Evolutionary conservation across 2,329 filamentous ascomycete species (phyloP), one percentile per base, ranked within the genome.

Genomic region (Fusarium sp.): DNA sequence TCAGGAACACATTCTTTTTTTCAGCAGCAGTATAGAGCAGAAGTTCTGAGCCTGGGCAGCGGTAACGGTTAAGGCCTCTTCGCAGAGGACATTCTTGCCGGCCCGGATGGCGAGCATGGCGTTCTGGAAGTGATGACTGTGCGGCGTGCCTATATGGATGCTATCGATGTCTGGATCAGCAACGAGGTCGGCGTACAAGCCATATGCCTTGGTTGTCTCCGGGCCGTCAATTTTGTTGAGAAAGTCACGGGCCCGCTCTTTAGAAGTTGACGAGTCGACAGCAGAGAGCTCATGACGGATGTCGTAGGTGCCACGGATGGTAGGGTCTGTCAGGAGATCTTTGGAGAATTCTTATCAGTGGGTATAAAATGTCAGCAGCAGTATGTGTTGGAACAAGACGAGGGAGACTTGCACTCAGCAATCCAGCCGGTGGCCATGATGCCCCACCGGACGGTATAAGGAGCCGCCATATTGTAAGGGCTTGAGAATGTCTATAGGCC

Each of bases 51-150:
- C 85, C 82, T 97, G 94, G 10, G 89, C 85, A 3, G 92, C 94
- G 69, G 92, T 97, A 68, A 95, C 92, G 1, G 94, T 97, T 74
- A 97, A 91, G 0, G 94, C 89, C 85, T 97, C 97, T 81, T 97
- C 94, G 80, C 94, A 97, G 36, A 97, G 88, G 34, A 97, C 94
- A 75, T 95, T 88, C 86, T 97, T 97, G 75, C 93, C 92, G 8
- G 92, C 92, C 71, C 93, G 88, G 41, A 97, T 86, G 43, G 91
- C 92, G n/a, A 97, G 87, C 89, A 94, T 93, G 69, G 90, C 88
- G 82, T 97, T 95, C 80, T 97, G 94, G 84, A 95, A 97, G 84
- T 97, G 94, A 80, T 97, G 94, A 74, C 92, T 95, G 83, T 97
- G 94, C 13, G 94, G 94, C 4, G 94, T 97, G 27, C 94, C 94